Evolutionary conservation across 305 asterid species (phyloP).

Genomic region (Rubia tinctorum): DNA sequence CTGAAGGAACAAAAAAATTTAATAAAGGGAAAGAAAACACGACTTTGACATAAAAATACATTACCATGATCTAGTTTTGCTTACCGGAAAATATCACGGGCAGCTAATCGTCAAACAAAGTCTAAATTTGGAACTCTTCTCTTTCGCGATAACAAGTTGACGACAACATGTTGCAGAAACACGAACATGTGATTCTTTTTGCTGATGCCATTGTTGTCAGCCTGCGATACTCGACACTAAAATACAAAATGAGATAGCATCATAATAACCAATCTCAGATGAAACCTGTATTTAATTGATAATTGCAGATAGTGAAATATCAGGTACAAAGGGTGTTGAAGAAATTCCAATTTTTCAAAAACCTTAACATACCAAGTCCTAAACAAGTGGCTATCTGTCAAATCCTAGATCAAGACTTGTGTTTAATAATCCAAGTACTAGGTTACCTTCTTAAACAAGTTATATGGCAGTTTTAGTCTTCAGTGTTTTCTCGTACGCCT

Average conservation of each 20-base stretch:
- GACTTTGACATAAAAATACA: not conserved
- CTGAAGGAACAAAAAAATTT: slow-evolving; percentile 30
- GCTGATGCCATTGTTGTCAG: slow-evolving; percentile 32
- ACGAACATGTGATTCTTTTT: slow-evolving; percentile 38
- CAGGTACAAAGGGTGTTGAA: too few relatives aligned
- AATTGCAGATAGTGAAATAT: too few relatives aligned
- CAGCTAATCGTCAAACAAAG: not conserved
- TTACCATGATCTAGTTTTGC: not conserved
- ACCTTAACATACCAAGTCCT: not conserved
- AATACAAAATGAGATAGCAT: slow-evolving; percentile 1
- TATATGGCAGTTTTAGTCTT: slow-evolving; percentile 52
- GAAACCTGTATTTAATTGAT: too few relatives aligned
- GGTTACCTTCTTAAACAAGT: slow-evolving; percentile 40
- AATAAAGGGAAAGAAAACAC: not conserved
- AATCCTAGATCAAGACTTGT: not conserved
- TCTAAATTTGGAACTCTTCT: not conserved
- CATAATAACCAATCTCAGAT: too few relatives aligned
- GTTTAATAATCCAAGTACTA: slow-evolving; percentile 42
- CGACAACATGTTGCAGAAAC: not conserved
- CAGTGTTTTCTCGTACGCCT: slow-evolving; percentile 71
- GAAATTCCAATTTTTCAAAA: too few relatives aligned
- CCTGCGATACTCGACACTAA: slow-evolving; percentile 34
- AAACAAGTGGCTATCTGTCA: slow-evolving; percentile 4
- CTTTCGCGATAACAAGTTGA: not conserved
- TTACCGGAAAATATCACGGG: not conserved